Conservation (phyloP, 495 filamentous ascomycete species). For the Aspergillus conjunctus region DNA sequence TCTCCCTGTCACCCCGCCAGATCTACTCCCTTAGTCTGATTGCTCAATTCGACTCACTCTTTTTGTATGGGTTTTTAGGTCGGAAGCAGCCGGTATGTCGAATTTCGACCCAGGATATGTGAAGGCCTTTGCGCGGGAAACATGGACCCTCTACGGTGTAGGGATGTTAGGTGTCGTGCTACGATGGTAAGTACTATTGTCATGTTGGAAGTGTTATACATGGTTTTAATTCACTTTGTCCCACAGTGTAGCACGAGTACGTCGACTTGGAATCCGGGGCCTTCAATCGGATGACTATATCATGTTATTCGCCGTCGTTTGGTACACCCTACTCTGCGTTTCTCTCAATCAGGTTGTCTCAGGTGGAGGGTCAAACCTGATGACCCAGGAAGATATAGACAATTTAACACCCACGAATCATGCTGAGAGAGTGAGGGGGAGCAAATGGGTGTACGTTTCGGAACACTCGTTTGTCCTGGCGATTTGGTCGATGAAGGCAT, state of each 20-base stretch:
- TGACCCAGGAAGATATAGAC: slow-evolving; percentile 42
- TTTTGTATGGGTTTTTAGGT: slow-evolving; percentile 17
- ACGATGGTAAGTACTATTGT: slow-evolving; percentile 46
- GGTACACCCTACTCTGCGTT: slow-evolving; percentile 57
- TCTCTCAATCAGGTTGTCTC: slow-evolving; percentile 52
- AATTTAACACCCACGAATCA: slow-evolving; percentile 42
- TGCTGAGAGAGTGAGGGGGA: slow-evolving; percentile 49
- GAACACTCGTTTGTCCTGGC: slow-evolving; percentile 55
- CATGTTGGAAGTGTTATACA: background rate
- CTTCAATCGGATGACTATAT: slow-evolving; percentile 56
- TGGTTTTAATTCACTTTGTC: background rate
- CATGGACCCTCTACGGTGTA: slow-evolving; percentile 52
- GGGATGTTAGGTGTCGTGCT: slow-evolving; percentile 45
- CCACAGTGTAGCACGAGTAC: slow-evolving; percentile 50
- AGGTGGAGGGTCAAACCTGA: slow-evolving; percentile 58
- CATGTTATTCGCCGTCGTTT: slow-evolving; percentile 51
- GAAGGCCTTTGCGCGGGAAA: slow-evolving; percentile 41
- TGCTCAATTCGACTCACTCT: slow-evolving; percentile 19
- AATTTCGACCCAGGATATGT: slow-evolving; percentile 39
- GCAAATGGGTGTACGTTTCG: slow-evolving; percentile 60
- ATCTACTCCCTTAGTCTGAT: background rate
- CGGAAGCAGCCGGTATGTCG: slow-evolving; percentile 37
- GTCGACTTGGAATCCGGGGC: slow-evolving; percentile 45
- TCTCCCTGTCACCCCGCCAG: slow-evolving; percentile 6
- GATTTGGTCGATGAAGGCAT: slow-evolving; percentile 54